phyloP scores from a whole-genome alignment of 805 yeast species.

The Candida incommunis region DNA sequence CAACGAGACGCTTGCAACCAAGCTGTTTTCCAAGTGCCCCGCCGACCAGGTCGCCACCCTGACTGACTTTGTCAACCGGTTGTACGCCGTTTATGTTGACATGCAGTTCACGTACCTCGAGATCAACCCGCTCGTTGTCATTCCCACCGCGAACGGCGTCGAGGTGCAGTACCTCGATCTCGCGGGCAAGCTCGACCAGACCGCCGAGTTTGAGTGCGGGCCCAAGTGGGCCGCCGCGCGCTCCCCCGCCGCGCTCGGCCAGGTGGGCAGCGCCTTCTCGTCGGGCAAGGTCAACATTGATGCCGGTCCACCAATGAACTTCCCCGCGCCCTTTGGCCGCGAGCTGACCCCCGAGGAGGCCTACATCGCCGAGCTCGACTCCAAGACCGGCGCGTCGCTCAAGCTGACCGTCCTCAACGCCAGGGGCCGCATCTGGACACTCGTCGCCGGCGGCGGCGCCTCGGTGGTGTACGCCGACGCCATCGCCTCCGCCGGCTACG shows the following conservation, averaged over 20 bases:
- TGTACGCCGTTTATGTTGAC: conserved; percentile 33
- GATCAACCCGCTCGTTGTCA: conserved; percentile 32
- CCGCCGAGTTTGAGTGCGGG: conserved; percentile 35
- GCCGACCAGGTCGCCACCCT: conserved; percentile 25
- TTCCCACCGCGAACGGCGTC: conserved; percentile 25
- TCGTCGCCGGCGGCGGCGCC: conserved; percentile 36
- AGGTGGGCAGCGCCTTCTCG: conserved; percentile 9
- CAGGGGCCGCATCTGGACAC: conserved; percentile 31
- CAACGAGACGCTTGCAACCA: conserved; percentile 20
- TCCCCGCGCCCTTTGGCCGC: conserved; percentile 36
- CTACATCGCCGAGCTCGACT: conserved; percentile 32
- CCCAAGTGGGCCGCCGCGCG: conserved; percentile 36
- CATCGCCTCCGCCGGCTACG: conserved; percentile 32
- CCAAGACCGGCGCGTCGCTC: conserved; percentile 34
- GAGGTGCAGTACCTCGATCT: conserved; percentile 32
- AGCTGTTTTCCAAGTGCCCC: conserved; percentile 27
- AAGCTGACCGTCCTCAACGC: conserved; percentile 30
- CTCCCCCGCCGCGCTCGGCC: conserved; percentile 27
- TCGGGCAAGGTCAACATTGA: conserved; percentile 21
- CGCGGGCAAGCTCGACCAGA: conserved; percentile 34
- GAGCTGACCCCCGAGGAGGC: conserved; percentile 31
- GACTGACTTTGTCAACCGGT: conserved; percentile 30
- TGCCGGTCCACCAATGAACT: conserved; percentile 34
- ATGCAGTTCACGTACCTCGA: conserved; percentile 32
- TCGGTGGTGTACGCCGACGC: conserved; percentile 35